Base-by-base conservation (phyloP, 2,329 filamentous ascomycete species). In the Lasiodiplodia citricola region DNA sequence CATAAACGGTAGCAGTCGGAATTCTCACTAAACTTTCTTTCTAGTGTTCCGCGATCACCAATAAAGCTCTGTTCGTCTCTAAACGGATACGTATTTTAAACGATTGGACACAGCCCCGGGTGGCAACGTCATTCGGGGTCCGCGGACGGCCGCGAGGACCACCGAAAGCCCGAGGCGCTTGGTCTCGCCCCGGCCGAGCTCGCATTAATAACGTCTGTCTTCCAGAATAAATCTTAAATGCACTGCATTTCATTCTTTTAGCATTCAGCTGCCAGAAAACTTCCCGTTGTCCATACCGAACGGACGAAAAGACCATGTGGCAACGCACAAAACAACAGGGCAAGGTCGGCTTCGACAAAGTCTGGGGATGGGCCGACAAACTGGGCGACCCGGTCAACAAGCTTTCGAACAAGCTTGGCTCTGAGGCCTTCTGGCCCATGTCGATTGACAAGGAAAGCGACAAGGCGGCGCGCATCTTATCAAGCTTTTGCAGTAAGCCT, bases 371-470 rank as follows among this genome's bases (percentile, higher is more conserved):
- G 73, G 84, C 89, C 63, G 90, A 92, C 79, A 91, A 91, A 76
- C 83, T 91, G 11, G 91, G 91, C 69, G 85, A 87, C 2, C 93
- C 93, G 2, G 90, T 97, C 75, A 97, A 97, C 77, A 89, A 86
- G 70, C 80, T 97, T 21, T 92, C 91, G 28, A 52, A 64, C 16
- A 64, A 54, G 60, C 60, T 64, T 14, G 93, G 93, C 69, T 87
- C 86, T 37, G 93, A 96, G 78, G 90, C 91, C 31, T 95, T 95
- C 75, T 96, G 92, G 92, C 93, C 93, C 4, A 91, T 92, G 41
- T 91, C 90, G 1, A 84, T 97, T 63, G 94, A 97, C 78, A 91
- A 91, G 73, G 94, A 97, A 84, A 92, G 91, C 80, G 93, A 97
- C 81, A 97, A 97, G 82, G 92, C 94, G 55, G 93, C 94, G 69